Conservation (phyloP, 2,329 filamentous ascomycete species). For the Acarospora socialis region DNA sequence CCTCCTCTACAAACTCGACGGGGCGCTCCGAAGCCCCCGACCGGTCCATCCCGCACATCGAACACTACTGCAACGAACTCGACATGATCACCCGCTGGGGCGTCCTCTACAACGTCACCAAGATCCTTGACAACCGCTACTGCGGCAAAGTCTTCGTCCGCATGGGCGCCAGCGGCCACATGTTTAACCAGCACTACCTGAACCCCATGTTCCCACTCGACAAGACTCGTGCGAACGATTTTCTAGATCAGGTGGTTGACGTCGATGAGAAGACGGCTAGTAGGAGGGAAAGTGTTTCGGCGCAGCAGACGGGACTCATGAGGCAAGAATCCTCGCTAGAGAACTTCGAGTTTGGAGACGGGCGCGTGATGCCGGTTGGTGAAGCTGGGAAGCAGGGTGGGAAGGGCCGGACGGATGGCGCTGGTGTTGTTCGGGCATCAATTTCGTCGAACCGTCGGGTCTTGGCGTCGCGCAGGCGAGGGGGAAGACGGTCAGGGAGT, state of each 20-base stretch:
- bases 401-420: not conserved
- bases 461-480: slow-evolving; percentile 5
- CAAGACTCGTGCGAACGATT: slow-evolving; percentile 12
- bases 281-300: slow-evolving; percentile 3
- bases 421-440: slow-evolving; percentile 9
- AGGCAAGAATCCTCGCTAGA: slow-evolving; percentile 15
- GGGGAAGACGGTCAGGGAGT: slow-evolving; percentile 20
- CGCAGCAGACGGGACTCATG: slow-evolving; percentile 4
- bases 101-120: slow-evolving; percentile 51
- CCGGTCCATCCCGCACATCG: slow-evolving; percentile 48
- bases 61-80: slow-evolving; percentile 62
- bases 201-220: slow-evolving; percentile 27
- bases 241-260: slow-evolving; percentile 7
- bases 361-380: slow-evolving; percentile 15
- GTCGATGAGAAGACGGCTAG: slow-evolving; percentile 1
- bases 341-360: slow-evolving; percentile 24
- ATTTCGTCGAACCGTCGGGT: slow-evolving; percentile 10
- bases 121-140: slow-evolving; percentile 33
- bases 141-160: slow-evolving; percentile 35
- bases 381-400: slow-evolving; percentile 8
- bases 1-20: slow-evolving; percentile 15
- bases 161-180: slow-evolving; percentile 25
- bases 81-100: slow-evolving; percentile 67
- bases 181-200: slow-evolving; percentile 32
- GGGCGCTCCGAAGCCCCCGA: slow-evolving; percentile 4